Conservation (phyloP, 345 rosid genomes). For the Citrus glauca region DNA sequence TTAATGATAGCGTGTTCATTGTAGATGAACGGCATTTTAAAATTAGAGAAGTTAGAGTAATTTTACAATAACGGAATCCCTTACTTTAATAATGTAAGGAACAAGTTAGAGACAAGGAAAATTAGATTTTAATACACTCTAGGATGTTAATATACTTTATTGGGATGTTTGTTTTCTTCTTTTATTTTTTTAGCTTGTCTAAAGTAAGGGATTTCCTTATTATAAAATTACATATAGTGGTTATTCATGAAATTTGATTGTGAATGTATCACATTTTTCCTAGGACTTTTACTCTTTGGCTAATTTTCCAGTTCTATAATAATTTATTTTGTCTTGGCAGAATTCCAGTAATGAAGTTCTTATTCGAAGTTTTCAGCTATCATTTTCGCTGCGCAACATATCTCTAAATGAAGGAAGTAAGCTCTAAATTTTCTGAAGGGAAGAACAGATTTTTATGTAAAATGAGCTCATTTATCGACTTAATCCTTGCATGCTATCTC, state of each 20-base stretch:
- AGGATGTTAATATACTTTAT: too few species aligned
- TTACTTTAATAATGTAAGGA: too few species aligned
- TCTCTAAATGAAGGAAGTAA: constrained; percentile 78
- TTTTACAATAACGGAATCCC: too few species aligned
- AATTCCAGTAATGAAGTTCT: constrained; percentile 77
- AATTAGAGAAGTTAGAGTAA: too few species aligned
- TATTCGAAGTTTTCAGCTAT: constrained; percentile 85
- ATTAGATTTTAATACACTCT: too few species aligned
- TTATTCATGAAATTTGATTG: neutral
- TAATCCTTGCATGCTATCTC: neutral
- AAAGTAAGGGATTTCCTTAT: too few species aligned
- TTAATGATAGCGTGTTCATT: neutral
- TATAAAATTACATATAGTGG: too few species aligned
- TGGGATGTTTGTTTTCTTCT: too few species aligned
- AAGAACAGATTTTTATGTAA: neutral
- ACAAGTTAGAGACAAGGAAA: too few species aligned
- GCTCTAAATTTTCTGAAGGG: constrained; percentile 4
- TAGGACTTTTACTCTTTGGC: neutral
- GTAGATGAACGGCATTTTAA: neutral
- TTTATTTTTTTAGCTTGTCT: too few species aligned
- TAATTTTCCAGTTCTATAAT: constrained; percentile 8
- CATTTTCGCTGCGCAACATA: constrained; percentile 77
- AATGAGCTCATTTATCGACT: neutral
- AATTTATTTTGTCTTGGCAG: constrained; percentile 38
- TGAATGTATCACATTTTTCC: neutral